Evolutionary conservation across 768 basidiomycete species (phyloP).

Genomic region (Tylopilus rubrobrunneus): DNA sequence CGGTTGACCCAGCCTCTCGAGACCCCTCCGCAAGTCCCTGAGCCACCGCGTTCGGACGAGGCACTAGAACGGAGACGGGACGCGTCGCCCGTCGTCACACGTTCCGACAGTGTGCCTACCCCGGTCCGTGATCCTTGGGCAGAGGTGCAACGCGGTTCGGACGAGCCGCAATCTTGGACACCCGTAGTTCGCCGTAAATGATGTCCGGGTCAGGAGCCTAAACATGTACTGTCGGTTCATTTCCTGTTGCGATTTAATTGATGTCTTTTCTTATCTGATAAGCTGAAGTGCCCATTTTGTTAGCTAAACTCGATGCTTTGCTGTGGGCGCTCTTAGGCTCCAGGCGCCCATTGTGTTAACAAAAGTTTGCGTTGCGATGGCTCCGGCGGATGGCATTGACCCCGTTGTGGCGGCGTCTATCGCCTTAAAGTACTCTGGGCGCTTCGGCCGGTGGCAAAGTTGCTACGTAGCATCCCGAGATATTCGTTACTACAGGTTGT

Average conservation of each 20-base stretch:
- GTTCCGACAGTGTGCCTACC: background rate
- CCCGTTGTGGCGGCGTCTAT: too few relatives aligned
- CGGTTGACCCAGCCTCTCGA: constrained; percentile 8
- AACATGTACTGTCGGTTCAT: background rate
- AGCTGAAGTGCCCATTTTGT: background rate
- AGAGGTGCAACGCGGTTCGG: constrained; percentile 19
- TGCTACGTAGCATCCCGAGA: too few relatives aligned
- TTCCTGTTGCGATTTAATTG: background rate
- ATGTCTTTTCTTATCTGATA: constrained; percentile 5
- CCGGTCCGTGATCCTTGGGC: constrained; percentile 22
- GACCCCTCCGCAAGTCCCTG: background rate
- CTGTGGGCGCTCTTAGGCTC: too few relatives aligned
- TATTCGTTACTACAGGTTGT: too few relatives aligned
- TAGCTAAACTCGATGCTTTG: background rate
- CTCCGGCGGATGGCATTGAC: too few relatives aligned
- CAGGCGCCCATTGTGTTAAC: background rate
- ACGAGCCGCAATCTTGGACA: constrained; percentile 38
- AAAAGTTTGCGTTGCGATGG: too few relatives aligned
- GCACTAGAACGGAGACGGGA: constrained; percentile 10
- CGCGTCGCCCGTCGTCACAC: constrained; percentile 2
- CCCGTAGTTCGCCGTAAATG: constrained; percentile 30
- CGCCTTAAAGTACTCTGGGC: too few relatives aligned
- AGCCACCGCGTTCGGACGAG: background rate
- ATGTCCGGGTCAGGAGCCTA: background rate
- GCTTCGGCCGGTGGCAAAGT: too few relatives aligned